Conservation (phyloP, 495 filamentous ascomycete genomes). For the Jackrogersella multiformis region DNA sequence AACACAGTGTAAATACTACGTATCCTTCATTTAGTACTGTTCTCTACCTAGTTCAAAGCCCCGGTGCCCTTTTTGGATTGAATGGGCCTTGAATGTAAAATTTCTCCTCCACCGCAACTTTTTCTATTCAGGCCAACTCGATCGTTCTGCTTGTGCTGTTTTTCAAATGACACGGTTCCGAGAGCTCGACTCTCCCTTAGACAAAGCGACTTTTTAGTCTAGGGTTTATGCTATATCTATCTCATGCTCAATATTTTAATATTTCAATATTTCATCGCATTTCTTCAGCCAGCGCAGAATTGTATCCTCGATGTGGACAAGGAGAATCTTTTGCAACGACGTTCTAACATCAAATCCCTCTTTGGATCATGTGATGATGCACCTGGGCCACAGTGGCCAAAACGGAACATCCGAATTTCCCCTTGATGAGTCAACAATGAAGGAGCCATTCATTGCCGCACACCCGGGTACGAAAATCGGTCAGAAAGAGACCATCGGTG, state of each 20-base stretch:
- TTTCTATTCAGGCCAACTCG: conserved; percentile 18
- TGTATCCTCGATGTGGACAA: conserved; percentile 7
- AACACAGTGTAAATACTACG: background rate
- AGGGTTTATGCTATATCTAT: conserved; percentile 15
- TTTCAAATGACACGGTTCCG: conserved; percentile 18
- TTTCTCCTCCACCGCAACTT: conserved; percentile 29
- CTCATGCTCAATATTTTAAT: no score
- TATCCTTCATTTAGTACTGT: conserved; percentile 3
- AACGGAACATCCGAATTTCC: conserved; percentile 5
- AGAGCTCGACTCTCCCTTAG: background rate
- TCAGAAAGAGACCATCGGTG: conserved; percentile 28
- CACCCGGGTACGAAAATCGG: conserved; percentile 17
- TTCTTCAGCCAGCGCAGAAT: background rate
- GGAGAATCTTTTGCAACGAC: conserved; percentile 31
- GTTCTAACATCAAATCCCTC: conserved; percentile 35
- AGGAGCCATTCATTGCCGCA: conserved; percentile 9
- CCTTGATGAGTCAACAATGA: conserved; percentile 41
- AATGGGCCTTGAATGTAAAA: conserved; percentile 18
- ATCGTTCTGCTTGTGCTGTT: background rate
- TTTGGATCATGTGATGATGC: conserved; percentile 38
- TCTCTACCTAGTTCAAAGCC: background rate
- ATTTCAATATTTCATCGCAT: background rate
- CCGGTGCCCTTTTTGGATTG: conserved; percentile 10
- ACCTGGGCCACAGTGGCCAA: conserved; percentile 26
- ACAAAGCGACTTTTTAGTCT: background rate